Conservation (phyloP, 306 rosid genomes). For the Vigna angularis region DNA sequence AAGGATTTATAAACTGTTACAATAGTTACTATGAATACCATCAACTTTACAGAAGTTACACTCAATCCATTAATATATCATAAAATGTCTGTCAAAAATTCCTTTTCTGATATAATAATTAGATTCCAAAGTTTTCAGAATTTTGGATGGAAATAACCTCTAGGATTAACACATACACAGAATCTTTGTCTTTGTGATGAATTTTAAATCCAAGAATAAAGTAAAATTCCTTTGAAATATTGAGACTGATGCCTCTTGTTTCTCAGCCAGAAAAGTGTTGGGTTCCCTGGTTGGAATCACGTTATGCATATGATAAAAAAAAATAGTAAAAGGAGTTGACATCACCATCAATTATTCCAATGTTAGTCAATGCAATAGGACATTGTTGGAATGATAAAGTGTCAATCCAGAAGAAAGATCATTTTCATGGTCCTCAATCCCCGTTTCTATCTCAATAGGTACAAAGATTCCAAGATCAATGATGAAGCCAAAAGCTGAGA, state of each 20-base stretch:
- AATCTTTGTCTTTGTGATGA: neutral
- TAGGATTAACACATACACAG: neutral
- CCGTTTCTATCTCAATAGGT: neutral
- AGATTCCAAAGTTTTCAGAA: neutral
- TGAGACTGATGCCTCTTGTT: too few species aligned
- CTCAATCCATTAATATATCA: too few species aligned
- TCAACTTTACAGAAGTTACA: too few species aligned
- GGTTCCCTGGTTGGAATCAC: neutral
- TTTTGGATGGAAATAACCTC: neutral
- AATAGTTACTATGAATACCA: neutral
- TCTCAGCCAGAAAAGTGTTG: neutral
- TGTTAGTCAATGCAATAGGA: slow-evolving; percentile 16
- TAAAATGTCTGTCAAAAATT: too few species aligned
- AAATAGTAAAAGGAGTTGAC: neutral
- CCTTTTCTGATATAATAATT: too few species aligned
- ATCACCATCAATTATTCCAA: neutral
- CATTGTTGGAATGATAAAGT: neutral
- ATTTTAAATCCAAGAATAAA: too few species aligned
- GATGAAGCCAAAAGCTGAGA: slow-evolving; percentile 23
- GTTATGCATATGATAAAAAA: neutral
- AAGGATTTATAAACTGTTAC: neutral
- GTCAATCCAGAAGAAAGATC: neutral
- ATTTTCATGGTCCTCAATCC: slow-evolving; percentile 6
- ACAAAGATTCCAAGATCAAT: slow-evolving; percentile 29
- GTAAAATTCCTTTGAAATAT: too few species aligned